phyloP scores from a whole-genome alignment of 495 filamentous ascomycete genomes.

The Tuber magnatum region DNA sequence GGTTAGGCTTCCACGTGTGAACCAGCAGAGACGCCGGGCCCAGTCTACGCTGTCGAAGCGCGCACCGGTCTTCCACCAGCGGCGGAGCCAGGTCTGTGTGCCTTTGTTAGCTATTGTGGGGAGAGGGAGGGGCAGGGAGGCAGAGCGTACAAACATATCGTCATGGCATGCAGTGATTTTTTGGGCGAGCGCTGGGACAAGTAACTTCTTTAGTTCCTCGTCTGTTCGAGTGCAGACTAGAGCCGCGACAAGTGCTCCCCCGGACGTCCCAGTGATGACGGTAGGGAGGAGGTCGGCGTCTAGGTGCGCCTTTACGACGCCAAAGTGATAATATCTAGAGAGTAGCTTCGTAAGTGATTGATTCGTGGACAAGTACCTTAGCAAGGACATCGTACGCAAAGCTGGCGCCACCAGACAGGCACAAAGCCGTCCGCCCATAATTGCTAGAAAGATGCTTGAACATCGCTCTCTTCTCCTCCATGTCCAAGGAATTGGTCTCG shows the following conservation, averaged over 20 bases:
- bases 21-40: conserved; percentile 83
- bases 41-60: conserved; percentile 89
- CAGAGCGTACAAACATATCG: conserved; percentile 22
- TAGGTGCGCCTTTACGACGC: conserved; percentile 80
- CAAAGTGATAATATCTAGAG: conserved; percentile 77
- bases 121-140: background rate
- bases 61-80: conserved; percentile 89
- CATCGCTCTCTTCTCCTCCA: conserved; percentile 68
- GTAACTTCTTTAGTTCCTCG: conserved; percentile 73
- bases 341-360: conserved; percentile 8
- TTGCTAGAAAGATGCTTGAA: conserved; percentile 87
- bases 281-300: conserved; percentile 80
- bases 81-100: conserved; percentile 58
- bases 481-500: conserved; percentile 56
- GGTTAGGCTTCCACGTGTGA: conserved; percentile 77
- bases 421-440: conserved; percentile 85
- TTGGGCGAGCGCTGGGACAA: conserved; percentile 76
- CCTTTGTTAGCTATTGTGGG: background rate
- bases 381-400: conserved; percentile 53
- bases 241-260: conserved; percentile 84
- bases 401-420: conserved; percentile 85
- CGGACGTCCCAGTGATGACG: conserved; percentile 92
- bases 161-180: conserved; percentile 83
- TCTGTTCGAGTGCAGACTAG: conserved; percentile 85
- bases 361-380: background rate